Evolutionary conservation across 2,329 filamentous ascomycete species (phyloP).

Genomic region (Diaporthe humulicola): DNA sequence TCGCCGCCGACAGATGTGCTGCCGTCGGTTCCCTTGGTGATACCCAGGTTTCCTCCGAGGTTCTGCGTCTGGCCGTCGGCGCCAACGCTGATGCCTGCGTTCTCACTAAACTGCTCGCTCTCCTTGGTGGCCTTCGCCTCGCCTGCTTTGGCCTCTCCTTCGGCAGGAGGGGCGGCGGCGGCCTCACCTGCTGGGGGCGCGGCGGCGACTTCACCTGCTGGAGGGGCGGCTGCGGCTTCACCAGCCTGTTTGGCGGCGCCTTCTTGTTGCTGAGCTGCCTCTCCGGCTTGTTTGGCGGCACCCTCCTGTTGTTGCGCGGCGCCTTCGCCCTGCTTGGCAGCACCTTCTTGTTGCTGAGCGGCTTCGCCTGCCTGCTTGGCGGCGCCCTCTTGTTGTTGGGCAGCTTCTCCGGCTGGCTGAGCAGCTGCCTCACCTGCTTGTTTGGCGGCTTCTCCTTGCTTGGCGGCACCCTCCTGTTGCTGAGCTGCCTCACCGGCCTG

Average conservation of each 20-base stretch:
- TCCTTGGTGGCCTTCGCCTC: constrained; percentile 34
- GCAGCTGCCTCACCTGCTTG: no score
- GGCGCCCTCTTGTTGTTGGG: not conserved
- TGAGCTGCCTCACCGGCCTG: no score
- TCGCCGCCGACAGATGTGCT: constrained; percentile 37
- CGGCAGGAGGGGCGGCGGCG: not conserved
- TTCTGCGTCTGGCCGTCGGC: constrained; percentile 35
- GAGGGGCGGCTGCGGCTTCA: not conserved
- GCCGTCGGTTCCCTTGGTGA: constrained; percentile 37
- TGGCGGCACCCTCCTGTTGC: no score
- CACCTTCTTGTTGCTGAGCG: not conserved
- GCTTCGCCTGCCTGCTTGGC: constrained; percentile 35
- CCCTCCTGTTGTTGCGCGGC: not conserved
- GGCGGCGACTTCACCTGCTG: not conserved
- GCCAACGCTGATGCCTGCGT: constrained; percentile 37
- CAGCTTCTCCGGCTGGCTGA: not conserved
- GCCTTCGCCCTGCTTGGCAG: not conserved
- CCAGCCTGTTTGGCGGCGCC: not conserved
- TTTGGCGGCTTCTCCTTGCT: not conserved
- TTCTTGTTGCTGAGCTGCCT: not conserved
- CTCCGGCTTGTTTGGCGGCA: not conserved
- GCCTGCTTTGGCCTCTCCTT: constrained; percentile 22
- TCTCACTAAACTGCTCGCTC: constrained; percentile 39
- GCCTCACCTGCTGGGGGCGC: constrained; percentile 10
- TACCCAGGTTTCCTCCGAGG: constrained; percentile 38